A percentile compares a stretch with the other conserved stretches of the same genome.
phyloP scores from a whole-genome alignment of 2,329 filamentous ascomycete species.

The Fusarium foetens region DNA sequence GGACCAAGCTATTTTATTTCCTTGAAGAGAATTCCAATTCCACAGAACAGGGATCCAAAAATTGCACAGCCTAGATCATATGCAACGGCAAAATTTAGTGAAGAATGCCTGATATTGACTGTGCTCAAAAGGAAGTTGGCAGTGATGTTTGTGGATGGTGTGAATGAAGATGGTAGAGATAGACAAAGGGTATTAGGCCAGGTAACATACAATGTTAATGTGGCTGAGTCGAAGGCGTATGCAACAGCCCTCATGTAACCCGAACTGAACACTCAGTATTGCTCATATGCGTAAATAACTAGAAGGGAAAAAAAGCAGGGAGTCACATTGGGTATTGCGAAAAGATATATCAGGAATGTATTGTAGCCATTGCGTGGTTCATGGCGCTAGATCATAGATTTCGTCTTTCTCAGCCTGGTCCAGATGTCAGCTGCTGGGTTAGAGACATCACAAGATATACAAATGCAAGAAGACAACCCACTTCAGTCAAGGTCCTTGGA shows the following conservation, averaged over 20 bases:
- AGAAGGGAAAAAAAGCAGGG: neutral
- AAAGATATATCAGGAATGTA: neutral
- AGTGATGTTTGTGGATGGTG: neutral
- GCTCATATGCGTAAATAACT: neutral
- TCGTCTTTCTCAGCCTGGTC: neutral
- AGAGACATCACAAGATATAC: neutral
- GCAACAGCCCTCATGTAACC: neutral
- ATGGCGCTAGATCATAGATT: neutral
- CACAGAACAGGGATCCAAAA: neutral
- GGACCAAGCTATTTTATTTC: constrained; percentile 1
- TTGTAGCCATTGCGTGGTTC: neutral
- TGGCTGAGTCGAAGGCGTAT: neutral
- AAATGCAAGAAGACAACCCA: neutral
- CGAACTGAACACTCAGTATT: neutral
- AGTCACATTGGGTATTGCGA: neutral
- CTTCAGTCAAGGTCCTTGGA: neutral
- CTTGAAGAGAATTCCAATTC: neutral
- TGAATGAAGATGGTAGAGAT: neutral
- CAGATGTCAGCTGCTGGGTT: neutral
- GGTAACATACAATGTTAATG: no score
- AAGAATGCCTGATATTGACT: neutral
- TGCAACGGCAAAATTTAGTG: neutral
- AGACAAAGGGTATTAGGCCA: neutral
- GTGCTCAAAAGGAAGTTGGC: neutral
- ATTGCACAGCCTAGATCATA: neutral